Conservation (phyloP, 148 eudicot species). For the Spergularia marina region DNA sequence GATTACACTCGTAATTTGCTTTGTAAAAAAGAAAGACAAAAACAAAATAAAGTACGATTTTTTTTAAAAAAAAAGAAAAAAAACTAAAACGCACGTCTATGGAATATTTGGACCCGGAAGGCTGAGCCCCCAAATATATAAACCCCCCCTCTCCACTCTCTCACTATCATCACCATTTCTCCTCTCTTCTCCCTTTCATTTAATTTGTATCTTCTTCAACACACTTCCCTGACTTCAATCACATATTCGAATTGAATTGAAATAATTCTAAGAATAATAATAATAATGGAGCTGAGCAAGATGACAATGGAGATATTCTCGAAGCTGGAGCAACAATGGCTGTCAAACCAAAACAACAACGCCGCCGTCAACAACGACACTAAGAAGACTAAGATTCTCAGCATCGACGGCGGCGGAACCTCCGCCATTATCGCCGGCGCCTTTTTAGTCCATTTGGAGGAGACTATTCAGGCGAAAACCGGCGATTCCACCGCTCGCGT, state of each 20-base stretch:
- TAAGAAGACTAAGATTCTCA: conserved; percentile 41
- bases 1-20: too few relatives aligned
- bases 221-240: neutral
- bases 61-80: neutral
- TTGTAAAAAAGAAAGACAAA: too few relatives aligned
- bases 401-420: conserved; percentile 81
- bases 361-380: conserved; percentile 29
- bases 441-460: conserved; percentile 58
- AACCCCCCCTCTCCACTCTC: neutral
- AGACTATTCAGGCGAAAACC: conserved; percentile 52
- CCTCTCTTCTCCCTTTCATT: neutral
- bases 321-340: conserved; percentile 43
- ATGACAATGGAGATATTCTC: conserved; percentile 52
- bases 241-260: too few relatives aligned
- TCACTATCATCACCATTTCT: neutral
- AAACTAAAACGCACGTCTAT: conserved; percentile 26
- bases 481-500: conserved; percentile 53
- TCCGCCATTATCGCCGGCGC: conserved; percentile 55
- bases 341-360: conserved; percentile 42
- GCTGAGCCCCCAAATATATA: neutral
- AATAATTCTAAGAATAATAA: too few relatives aligned
- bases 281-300: conserved; percentile 41
- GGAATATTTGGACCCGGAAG: conserved; percentile 2
- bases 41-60: too few relatives aligned
- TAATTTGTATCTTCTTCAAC: neutral